Base-by-base conservation (phyloP, 2,329 filamentous ascomycete genomes). In the Acrocalymma vagum region DNA sequence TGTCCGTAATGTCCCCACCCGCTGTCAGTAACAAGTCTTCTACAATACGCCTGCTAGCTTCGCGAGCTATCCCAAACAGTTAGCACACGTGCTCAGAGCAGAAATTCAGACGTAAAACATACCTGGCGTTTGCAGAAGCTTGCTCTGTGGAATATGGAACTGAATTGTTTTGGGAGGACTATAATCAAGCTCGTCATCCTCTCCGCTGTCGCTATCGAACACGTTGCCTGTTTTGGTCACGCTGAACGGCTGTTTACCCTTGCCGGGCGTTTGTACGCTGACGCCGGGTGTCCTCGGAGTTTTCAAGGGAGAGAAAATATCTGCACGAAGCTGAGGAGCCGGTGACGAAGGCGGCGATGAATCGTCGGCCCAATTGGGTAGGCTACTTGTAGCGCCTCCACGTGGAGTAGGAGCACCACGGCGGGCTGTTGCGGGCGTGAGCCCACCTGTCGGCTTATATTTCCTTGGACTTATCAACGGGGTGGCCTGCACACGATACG, bases 161-260 rank as follows among this genome's bases (percentile, higher is more conserved):
- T 92, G 88, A 45, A 95, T 92, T 9, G 90, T 94, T 77, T 97
- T 97, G 0, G 94, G 94, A 18, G 94, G 94, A 61, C 90, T 96
- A 71, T 91, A 86, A 16, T 78, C 78, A 28, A 78, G 44, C 2
- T 58, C 63, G 16, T 63, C 72, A 11, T 75, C 78, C 24, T 74
- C 73, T 31, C 87, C 86, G 40, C 84, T 85, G 47, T 91, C 86
- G 58, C 85, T 88, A 37, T 92, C 86, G 86, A 90, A 94, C 13
- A 72, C 53, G 9, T 44, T 16, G 4, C 55, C 58, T 5, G 56
- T 61, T 21, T 51, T 53, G 5, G 77, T 78, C 41, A 85, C 82
- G 62, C 86, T 63, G 49, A 83, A 60, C 0, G 51, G 40, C 9
- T 54, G 44, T 28, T 55, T 69, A 30, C 64, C 60, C 37, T 65